A percentile compares a stretch with the other conserved stretches of the same genome.
Evolutionary conservation across 2,329 filamentous ascomycete genomes (phyloP).

Genomic region (Myriosclerotinia duriaeana): DNA sequence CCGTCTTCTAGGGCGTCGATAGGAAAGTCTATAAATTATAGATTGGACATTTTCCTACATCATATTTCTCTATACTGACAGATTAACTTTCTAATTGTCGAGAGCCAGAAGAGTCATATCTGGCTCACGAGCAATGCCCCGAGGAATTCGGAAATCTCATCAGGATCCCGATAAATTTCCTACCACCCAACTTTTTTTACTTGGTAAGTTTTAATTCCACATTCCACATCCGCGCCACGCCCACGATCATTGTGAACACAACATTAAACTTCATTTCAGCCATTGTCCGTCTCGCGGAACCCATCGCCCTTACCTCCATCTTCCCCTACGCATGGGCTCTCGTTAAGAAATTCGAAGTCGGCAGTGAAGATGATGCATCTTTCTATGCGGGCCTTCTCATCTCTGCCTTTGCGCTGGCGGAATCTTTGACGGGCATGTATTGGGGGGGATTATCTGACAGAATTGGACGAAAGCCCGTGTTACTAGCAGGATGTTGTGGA

Average conservation of each 20-base stretch:
- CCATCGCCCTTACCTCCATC: constrained; percentile 88
- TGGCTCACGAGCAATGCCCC: constrained; percentile 33
- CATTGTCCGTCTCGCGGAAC: constrained; percentile 88
- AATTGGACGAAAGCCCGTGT: constrained; percentile 79
- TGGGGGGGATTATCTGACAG: constrained; percentile 84
- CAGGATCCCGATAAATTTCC: constrained; percentile 75
- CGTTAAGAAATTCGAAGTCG: constrained; percentile 73
- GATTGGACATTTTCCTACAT: neutral
- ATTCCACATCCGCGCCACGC: constrained; percentile 19
- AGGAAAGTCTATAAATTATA: neutral
- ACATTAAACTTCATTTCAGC: constrained; percentile 51
- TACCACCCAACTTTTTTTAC: constrained; percentile 75
- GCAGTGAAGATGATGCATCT: constrained; percentile 71
- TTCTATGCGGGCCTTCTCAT: constrained; percentile 88
- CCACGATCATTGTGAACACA: constrained; percentile 1
- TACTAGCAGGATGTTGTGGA: constrained; percentile 76
- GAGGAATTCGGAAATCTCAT: constrained; percentile 40
- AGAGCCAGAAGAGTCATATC: constrained; percentile 32
- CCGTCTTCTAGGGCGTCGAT: constrained; percentile 6
- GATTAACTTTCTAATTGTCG: neutral
- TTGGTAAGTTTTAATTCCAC: constrained; percentile 59
- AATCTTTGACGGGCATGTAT: constrained; percentile 81
- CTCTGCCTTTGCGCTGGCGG: constrained; percentile 78
- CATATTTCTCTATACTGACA: neutral
- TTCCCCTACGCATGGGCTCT: constrained; percentile 89